These are phyloP conservation scores for Fonsecaea erecta DNA, from an alignment of 2,329 filamentous ascomycete species.

Conservation along the genomic window DNA sequence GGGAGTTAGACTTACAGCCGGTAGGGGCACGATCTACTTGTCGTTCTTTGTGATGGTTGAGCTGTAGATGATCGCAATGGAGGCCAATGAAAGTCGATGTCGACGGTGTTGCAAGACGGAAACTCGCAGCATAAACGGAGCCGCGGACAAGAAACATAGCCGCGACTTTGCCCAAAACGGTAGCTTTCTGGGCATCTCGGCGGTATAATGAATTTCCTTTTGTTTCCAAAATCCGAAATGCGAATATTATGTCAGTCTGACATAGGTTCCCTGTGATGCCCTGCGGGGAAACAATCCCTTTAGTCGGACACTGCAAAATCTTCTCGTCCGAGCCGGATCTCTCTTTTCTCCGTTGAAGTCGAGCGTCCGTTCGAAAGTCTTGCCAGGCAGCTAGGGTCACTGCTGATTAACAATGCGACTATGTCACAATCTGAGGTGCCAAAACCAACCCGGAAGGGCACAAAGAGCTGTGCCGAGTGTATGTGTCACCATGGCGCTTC, in stretches of 20 bases:
- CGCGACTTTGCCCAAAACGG: not conserved
- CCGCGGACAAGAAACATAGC: not conserved
- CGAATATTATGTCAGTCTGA: not conserved
- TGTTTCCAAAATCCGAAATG: not conserved
- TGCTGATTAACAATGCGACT: not conserved
- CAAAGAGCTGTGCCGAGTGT: constrained; percentile 32
- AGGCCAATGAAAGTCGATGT: not conserved
- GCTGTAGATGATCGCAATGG: not conserved
- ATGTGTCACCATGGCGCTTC: not conserved
- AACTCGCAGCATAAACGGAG: not conserved
- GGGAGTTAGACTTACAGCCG: not conserved
- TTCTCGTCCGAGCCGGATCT: not conserved
- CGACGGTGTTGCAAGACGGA: not conserved
- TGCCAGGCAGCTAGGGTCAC: too few species aligned
- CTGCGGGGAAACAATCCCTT: not conserved
- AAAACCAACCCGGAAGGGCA: constrained; percentile 18
- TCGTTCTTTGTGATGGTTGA: not conserved
- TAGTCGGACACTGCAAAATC: not conserved
- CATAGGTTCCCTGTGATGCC: too few species aligned
- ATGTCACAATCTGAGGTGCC: constrained; percentile 17
- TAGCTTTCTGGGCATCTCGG: not conserved
- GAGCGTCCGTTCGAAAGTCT: not conserved
- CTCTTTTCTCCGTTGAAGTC: not conserved
- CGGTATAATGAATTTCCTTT: not conserved
- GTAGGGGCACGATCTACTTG: not conserved